Evolutionary conservation across 2,329 filamentous ascomycete species (phyloP), one percentile per base, ranked within the genome.

Genomic region (Arthrobotrys musiformis): DNA sequence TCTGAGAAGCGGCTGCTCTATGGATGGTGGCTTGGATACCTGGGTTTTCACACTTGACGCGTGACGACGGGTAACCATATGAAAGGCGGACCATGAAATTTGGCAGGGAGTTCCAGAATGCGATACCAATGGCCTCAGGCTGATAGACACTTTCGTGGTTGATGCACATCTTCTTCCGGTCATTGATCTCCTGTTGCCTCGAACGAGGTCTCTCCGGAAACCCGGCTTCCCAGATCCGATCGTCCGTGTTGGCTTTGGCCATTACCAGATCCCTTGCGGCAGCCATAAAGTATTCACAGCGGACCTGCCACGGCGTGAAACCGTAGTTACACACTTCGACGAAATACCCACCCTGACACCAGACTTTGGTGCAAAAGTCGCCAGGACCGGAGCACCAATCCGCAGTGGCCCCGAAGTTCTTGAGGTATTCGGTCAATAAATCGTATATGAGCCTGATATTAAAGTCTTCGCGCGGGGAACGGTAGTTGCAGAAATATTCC

Each of bases 401-500:
- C 2, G 30, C 50, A 13, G 40, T 6, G 42, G 40, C 37, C 2
- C 1, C 13, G 4, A 17, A 35, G 0, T 11, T 6, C 4, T 33
- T 9, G 17, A 70, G 66, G 33, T 54, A 56, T 0, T 13, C 22
- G 4, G 4, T 28, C 0, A 70, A 7, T 1, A 37, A n/a, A 13
- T 63, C 19, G 15, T 40, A 62, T 8, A 1, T 3, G 22, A 1
- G 19, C 2, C 17, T 11, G 8, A 52, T 24, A 17, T 60, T 50
- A 17, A 52, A 70, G 3, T 42, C 52, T 2, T 40, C n/a, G 22
- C 33, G 33, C 1, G 72, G 48, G 17, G 66, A 52, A 48, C 73
- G 73, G 66, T 66, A 77, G 44, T 77, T 35, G 40, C 73, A 77
- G 44, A 77, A 52, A 44, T 15, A 77, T 52, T 77, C 73, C 40